These are phyloP conservation scores for Trichoderma harzianum DNA, from an alignment of 2,329 filamentous ascomycete genomes.

Conservation along the genomic window DNA sequence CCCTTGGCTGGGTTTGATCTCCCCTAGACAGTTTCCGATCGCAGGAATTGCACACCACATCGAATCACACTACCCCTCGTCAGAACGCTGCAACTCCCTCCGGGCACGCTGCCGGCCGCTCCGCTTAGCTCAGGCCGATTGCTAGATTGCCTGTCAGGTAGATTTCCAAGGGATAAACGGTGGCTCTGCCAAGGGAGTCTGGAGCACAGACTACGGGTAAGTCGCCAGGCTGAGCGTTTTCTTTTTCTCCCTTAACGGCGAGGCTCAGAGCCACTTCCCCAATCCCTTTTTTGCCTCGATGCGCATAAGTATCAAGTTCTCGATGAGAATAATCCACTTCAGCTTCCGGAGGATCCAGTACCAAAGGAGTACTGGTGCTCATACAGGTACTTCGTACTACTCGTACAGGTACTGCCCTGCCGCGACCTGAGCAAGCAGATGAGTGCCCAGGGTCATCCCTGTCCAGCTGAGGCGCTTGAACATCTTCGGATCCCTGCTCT, in stretches of 20 bases:
- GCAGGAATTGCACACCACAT: conserved; percentile 6
- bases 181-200: not conserved
- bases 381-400: not conserved
- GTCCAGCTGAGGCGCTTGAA: conserved; percentile 16
- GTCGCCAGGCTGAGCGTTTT: not conserved
- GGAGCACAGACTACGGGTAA: not conserved
- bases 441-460: conserved; percentile 9
- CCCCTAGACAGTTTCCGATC: conserved; percentile 11
- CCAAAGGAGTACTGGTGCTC: not conserved
- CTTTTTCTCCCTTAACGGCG: not conserved
- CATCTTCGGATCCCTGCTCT: not conserved
- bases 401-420: not conserved
- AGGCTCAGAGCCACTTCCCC: not conserved
- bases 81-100: not conserved
- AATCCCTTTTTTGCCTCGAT: not conserved
- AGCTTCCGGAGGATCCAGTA: not conserved
- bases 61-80: not conserved
- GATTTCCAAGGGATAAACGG: not conserved
- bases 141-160: not conserved
- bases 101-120: not conserved
- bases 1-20: conserved; percentile 2
- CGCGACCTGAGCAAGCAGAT: not conserved
- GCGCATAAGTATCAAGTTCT: not conserved
- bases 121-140: not conserved
- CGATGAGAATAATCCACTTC: not conserved